phyloP scores from a whole-genome alignment of 257 asterid genomes.

The Orobanche coerulescens region DNA sequence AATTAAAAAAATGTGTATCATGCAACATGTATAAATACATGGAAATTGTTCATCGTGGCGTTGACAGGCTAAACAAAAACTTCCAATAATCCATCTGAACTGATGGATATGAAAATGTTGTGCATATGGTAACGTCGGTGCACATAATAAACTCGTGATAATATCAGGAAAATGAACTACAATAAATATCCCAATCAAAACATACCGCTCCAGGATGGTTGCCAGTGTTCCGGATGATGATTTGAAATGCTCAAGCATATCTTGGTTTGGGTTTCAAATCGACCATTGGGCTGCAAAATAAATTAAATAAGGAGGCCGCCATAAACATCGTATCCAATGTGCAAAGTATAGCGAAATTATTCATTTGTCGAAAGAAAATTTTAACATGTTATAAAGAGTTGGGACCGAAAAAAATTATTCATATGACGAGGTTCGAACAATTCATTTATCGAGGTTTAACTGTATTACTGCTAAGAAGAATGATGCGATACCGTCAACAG shows the following conservation, averaged over 20 bases:
- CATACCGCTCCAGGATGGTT: slow-evolving; percentile 96
- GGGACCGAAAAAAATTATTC: no score
- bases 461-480: slow-evolving; percentile 3
- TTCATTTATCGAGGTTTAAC: no score
- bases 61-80: background rate
- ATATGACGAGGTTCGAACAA: no score
- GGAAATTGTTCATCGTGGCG: background rate
- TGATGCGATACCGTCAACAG: slow-evolving; percentile 48
- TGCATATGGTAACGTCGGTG: background rate
- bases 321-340: background rate
- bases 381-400: no score
- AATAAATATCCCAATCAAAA: slow-evolving; percentile 11
- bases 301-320: background rate
- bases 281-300: slow-evolving; percentile 75
- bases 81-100: background rate
- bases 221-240: slow-evolving; percentile 99
- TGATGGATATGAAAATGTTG: background rate
- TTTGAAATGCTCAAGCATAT: slow-evolving; percentile 95
- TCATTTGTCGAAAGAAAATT: no score
- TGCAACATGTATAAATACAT: background rate
- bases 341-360: no score
- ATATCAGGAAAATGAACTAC: background rate
- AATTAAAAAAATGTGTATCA: slow-evolving; percentile 1
- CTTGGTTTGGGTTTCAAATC: slow-evolving; percentile 93
- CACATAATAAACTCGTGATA: background rate